Percentiles rank a stretch among this genome's conserved stretches.
These are phyloP conservation scores for Schizophyllum commune DNA, from an alignment of 1,284 basidiomycete species.

Conservation along the genomic window DNA sequence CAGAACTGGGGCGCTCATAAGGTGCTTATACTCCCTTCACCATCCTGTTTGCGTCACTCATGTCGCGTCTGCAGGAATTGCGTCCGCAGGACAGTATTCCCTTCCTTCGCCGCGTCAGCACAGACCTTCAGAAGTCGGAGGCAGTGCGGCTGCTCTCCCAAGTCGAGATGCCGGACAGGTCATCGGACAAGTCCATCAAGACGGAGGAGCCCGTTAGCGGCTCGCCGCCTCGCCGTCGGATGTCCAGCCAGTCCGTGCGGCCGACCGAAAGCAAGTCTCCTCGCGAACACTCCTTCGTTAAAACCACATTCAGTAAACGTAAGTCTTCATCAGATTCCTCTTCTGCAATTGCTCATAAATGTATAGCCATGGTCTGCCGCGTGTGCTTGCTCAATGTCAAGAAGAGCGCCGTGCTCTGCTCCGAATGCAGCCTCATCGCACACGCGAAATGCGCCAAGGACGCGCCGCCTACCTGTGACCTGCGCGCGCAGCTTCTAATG, in stretches of 20 bases:
- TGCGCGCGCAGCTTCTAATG: constrained; percentile 65
- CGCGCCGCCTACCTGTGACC: constrained; percentile 76
- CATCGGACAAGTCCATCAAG: constrained; percentile 26
- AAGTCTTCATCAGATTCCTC: constrained; percentile 22
- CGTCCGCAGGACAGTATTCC: constrained; percentile 91
- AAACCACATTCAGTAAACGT: constrained; percentile 91
- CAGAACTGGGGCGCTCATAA: constrained; percentile 71
- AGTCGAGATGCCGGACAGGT: constrained; percentile 45
- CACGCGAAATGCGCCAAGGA: constrained; percentile 74
- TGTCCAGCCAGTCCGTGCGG: constrained; percentile 32
- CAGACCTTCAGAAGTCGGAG: constrained; percentile 72
- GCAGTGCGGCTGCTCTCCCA: constrained; percentile 47
- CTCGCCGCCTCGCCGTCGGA: constrained; percentile 26
- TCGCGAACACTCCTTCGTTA: constrained; percentile 79
- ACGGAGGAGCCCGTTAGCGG: constrained; percentile 22
- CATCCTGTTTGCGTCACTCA: not conserved
- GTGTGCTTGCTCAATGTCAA: constrained; percentile 79
- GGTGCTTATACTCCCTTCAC: constrained; percentile 31
- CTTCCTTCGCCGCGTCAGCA: constrained; percentile 84
- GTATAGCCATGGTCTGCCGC: constrained; percentile 76
- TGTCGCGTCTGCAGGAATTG: constrained; percentile 45
- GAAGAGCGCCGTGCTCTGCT: constrained; percentile 84
- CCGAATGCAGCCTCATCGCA: constrained; percentile 83
- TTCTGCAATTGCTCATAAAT: constrained; percentile 12
- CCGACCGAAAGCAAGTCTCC: constrained; percentile 45